Base-by-base conservation (phyloP, 2,329 filamentous ascomycete genomes). In the Sodiomyces alkalinus region DNA sequence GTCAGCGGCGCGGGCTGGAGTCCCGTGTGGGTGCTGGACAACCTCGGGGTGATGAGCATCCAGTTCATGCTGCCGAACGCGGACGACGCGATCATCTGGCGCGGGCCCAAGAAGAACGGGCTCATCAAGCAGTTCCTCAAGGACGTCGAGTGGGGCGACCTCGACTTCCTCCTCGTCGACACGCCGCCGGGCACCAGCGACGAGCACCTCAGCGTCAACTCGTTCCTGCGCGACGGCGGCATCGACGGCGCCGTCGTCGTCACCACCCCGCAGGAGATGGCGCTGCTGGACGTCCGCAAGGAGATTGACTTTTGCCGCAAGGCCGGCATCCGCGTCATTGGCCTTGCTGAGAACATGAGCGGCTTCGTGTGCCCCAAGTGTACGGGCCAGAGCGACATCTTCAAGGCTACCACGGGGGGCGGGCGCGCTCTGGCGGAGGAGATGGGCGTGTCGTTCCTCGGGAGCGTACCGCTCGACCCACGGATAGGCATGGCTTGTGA, bases 241-340 rank as follows among this genome's bases (percentile, higher is more conserved):
- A 85, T 98, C 12, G 85, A 93, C 47, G 90, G 90, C 12, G 90
- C 92, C 0, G 78, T 98, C 6, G 63, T 98, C 31, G 78, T 98
- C 17, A 92, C 86, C 0, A 98, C 90, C 5, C 90, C 90, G 2
- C 90, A 98, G 51, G 92, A 98, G 54, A 83, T 96, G 12, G 72
- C 79, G 2, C 60, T 98, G 30, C 63, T 98, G 24, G 90, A 98
- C 48, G 90, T 98, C 9, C 65, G 90, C 40, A 96, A 94, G 56
- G 90, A 98, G 54, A 87, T 98, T 33, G 87, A 98, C 47, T 98
- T 98, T 47, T 98, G 92, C 55, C 67, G 75, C 33, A 98, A 98
- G 56, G 90, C 90, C 1, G 83, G 81, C 4, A 96, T 98, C 40
- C 68, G 64, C 26, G 72, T 98, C 6, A 53, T 98, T 4, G 90